Evolutionary conservation across 2,329 filamentous ascomycete genomes (phyloP).

Genomic region (Chaetomium sp.): DNA sequence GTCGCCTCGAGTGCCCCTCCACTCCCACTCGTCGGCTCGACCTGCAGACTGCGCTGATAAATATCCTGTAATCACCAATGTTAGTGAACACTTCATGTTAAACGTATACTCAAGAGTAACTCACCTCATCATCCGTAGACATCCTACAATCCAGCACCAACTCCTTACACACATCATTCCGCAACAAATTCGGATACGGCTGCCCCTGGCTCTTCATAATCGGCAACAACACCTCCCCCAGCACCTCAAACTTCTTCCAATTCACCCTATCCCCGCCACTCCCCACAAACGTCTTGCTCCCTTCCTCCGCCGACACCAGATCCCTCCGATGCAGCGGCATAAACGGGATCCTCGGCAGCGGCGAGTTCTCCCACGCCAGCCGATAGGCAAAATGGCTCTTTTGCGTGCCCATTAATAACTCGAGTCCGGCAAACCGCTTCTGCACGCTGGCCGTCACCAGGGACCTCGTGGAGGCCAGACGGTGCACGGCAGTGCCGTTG

Average conservation of each 20-base stretch:
- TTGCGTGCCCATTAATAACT: constrained; percentile 86
- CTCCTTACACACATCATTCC: constrained; percentile 63
- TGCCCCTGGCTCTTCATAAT: constrained; percentile 88
- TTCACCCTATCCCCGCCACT: constrained; percentile 71
- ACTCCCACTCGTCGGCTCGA: constrained; percentile 45
- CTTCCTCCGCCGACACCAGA: constrained; percentile 85
- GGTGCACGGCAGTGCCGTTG: constrained; percentile 79
- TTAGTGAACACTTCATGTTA: constrained; percentile 17
- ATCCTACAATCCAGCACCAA: constrained; percentile 78
- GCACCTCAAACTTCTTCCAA: constrained; percentile 96
- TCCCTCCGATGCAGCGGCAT: constrained; percentile 85
- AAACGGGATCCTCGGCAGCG: constrained; percentile 84
- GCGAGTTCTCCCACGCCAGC: constrained; percentile 95
- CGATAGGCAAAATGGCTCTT: constrained; percentile 93
- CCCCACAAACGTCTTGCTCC: constrained; percentile 82
- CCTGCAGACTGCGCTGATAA: constrained; percentile 54
- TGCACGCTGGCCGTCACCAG: constrained; percentile 65
- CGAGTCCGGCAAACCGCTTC: constrained; percentile 81
- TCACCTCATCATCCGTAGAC: constrained; percentile 79
- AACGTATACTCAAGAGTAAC: too few relatives aligned
- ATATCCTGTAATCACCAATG: constrained; percentile 45
- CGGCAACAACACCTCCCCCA: constrained; percentile 83
- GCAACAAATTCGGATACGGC: constrained; percentile 66
- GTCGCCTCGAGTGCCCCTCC: constrained; percentile 39
- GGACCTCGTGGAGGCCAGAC: constrained; percentile 71